A percentile compares a stretch with the other conserved stretches of the same genome.
phyloP scores from a whole-genome alignment of 2,329 filamentous ascomycete species.

The Ambrosiella beaveri region DNA sequence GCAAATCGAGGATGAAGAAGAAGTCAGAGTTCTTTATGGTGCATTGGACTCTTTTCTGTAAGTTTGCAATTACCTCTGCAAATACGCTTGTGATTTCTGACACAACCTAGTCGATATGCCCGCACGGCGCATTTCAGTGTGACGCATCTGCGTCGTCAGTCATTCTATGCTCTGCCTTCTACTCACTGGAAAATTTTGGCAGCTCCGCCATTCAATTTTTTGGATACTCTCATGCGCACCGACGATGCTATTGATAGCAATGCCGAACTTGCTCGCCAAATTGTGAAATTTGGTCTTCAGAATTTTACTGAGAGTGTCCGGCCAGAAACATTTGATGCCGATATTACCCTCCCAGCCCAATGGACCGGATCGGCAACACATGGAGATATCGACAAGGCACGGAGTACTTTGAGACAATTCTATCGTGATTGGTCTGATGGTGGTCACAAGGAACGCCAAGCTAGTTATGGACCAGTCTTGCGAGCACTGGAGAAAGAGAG shows the following conservation, averaged over 20 bases:
- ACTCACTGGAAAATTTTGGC: slow-evolving; percentile 72
- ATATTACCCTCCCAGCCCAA: slow-evolving; percentile 35
- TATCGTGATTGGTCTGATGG: slow-evolving; percentile 87
- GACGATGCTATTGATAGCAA: slow-evolving; percentile 85
- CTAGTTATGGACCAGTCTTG: slow-evolving; percentile 61
- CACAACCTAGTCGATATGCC: slow-evolving; percentile 53
- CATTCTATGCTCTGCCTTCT: slow-evolving; percentile 79
- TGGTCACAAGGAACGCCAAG: slow-evolving; percentile 55
- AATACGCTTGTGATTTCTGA: neutral
- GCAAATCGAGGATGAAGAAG: slow-evolving; percentile 46
- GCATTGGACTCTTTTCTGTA: slow-evolving; percentile 83
- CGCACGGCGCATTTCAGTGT: slow-evolving; percentile 74
- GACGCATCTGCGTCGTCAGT: slow-evolving; percentile 76
- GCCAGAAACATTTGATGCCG: slow-evolving; percentile 14
- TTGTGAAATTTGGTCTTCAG: slow-evolving; percentile 50
- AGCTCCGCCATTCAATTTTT: slow-evolving; percentile 62
- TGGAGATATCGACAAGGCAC: slow-evolving; percentile 72
- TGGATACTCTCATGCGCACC: slow-evolving; percentile 59
- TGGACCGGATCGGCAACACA: slow-evolving; percentile 57
- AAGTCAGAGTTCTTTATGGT: slow-evolving; percentile 61
- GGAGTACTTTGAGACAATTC: slow-evolving; percentile 82
- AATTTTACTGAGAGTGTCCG: slow-evolving; percentile 32
- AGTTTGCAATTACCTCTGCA: slow-evolving; percentile 19
- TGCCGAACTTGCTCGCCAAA: slow-evolving; percentile 62
- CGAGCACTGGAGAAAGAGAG: slow-evolving; percentile 39